Evolutionary conservation across 2,329 filamentous ascomycete genomes (phyloP).

Genomic region (Tolypocladium endophyticum): DNA sequence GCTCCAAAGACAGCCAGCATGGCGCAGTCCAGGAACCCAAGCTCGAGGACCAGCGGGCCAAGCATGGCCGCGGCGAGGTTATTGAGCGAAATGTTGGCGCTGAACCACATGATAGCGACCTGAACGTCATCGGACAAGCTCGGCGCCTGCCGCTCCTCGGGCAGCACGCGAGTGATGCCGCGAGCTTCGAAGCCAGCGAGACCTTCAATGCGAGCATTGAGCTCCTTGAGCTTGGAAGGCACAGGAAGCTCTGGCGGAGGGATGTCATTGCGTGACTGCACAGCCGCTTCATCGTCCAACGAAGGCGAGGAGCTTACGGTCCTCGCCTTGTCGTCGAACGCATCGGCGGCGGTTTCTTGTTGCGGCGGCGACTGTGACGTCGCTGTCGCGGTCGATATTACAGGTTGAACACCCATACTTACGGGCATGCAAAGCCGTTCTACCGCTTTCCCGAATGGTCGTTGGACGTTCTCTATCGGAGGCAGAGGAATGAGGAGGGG

Average conservation of each 20-base stretch:
- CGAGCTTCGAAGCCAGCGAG: slow-evolving; percentile 27
- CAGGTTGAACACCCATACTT: background rate
- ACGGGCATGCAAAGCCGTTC: background rate
- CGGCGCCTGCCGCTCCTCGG: slow-evolving; percentile 22
- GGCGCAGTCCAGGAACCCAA: slow-evolving; percentile 65
- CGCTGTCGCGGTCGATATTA: background rate
- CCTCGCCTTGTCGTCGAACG: background rate
- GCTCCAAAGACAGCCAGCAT: slow-evolving; percentile 68
- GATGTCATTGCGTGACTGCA: background rate
- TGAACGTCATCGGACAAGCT: slow-evolving; percentile 24
- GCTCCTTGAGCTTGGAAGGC: background rate
- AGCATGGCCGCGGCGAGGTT: slow-evolving; percentile 58
- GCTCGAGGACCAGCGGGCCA: slow-evolving; percentile 53
- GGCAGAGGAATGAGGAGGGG: background rate
- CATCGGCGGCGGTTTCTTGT: background rate
- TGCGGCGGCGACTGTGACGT: background rate
- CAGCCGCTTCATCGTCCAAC: background rate
- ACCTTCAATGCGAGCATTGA: slow-evolving; percentile 16
- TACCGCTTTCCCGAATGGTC: background rate
- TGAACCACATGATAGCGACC: slow-evolving; percentile 31
- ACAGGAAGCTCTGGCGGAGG: background rate
- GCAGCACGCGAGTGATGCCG: slow-evolving; percentile 26
- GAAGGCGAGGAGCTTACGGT: background rate
- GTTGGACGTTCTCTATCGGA: background rate
- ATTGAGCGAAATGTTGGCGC: slow-evolving; percentile 32